These are phyloP conservation scores for Geotrichum europaeum DNA, from an alignment of 1,139 yeast genomes.

Conservation along the genomic window DNA sequence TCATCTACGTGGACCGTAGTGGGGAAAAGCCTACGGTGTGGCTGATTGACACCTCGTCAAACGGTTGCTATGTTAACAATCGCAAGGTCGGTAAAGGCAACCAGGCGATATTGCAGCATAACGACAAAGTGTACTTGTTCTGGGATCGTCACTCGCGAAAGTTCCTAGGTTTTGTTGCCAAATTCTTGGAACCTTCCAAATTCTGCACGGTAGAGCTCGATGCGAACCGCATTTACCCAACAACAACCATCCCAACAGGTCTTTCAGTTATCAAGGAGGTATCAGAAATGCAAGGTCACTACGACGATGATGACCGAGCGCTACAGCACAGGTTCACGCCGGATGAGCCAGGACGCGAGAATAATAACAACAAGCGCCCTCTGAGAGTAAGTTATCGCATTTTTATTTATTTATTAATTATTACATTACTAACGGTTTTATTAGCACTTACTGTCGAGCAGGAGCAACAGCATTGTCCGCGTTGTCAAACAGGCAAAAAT, in stretches of 20 bases:
- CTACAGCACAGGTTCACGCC: neutral
- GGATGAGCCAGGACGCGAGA: neutral
- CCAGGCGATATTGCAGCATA: conserved; percentile 55
- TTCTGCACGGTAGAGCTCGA: neutral
- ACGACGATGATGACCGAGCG: neutral
- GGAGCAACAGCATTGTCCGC: neutral
- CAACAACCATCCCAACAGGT: neutral
- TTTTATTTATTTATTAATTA: neutral
- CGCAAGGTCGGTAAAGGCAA: conserved; percentile 53
- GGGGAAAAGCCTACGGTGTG: conserved; percentile 41
- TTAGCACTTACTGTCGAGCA: neutral
- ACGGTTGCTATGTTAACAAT: conserved; percentile 68
- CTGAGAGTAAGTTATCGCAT: neutral
- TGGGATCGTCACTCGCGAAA: conserved; percentile 46
- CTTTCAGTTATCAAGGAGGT: neutral
- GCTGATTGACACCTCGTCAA: conserved; percentile 74
- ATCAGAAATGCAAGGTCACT: neutral
- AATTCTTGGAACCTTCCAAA: conserved; percentile 6
- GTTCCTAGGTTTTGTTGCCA: conserved; percentile 14
- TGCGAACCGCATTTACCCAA: neutral
- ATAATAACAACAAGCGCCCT: neutral
- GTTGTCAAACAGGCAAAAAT: neutral
- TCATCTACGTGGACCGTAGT: conserved; percentile 43
- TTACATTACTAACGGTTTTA: neutral
- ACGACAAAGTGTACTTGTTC: conserved; percentile 61